Evolutionary conservation across 2,329 filamentous ascomycete species (phyloP).

Genomic region (Sporothrix euskadiensis): DNA sequence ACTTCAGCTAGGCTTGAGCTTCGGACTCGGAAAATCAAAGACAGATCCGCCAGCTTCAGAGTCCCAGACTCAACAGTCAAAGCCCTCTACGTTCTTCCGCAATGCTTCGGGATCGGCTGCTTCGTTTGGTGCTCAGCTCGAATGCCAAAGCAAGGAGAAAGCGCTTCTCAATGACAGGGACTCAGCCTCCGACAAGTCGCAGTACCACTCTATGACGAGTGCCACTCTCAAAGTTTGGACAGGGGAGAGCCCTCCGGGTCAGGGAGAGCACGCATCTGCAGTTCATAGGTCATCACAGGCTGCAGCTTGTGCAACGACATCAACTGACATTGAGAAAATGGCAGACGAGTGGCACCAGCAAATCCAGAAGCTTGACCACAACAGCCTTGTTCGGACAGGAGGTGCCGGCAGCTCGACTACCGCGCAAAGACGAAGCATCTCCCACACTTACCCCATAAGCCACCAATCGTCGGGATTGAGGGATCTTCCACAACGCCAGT

Average conservation of each 20-base stretch:
- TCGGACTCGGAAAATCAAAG: neutral
- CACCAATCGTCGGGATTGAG: neutral
- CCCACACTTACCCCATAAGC: constrained; percentile 17
- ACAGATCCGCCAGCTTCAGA: neutral
- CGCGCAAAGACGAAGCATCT: constrained; percentile 9
- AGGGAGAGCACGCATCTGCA: neutral
- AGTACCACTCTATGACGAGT: constrained; percentile 5
- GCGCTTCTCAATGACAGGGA: neutral
- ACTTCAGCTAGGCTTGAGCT: neutral
- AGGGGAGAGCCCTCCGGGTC: neutral
- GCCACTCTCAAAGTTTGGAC: neutral
- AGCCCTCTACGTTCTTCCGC: neutral
- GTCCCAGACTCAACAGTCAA: neutral
- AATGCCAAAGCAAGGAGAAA: neutral
- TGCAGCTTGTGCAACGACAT: neutral
- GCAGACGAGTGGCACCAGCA: constrained; percentile 22
- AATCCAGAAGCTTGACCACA: neutral
- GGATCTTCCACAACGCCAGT: neutral
- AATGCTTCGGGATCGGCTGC: neutral
- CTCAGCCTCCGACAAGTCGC: neutral
- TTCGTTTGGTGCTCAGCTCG: neutral
- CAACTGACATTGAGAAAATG: constrained; percentile 20
- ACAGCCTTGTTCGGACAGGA: neutral
- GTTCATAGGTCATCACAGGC: neutral
- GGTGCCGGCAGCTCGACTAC: neutral